Percentiles rank a stretch among this genome's conserved stretches.
phyloP scores from a whole-genome alignment of 1,139 yeast genomes.

The Geotrichum candidum region DNA sequence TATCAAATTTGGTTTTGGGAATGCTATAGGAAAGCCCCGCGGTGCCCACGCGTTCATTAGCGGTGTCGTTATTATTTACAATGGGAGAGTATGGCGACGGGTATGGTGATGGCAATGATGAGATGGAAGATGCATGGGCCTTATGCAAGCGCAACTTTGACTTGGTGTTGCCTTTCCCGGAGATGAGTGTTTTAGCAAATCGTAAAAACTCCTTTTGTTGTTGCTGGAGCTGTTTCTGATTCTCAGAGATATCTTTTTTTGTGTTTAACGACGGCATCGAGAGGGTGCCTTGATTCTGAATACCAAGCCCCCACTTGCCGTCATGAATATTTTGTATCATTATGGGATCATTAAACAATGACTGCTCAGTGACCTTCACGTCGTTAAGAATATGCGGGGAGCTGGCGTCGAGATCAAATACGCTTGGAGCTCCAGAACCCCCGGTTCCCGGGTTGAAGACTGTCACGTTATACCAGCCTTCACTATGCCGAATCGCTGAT shows the following conservation, averaged over 20 bases:
- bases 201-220: background rate
- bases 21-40: background rate
- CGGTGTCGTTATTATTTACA: background rate
- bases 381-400: background rate
- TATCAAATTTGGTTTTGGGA: background rate
- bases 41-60: background rate
- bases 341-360: background rate
- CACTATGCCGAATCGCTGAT: background rate
- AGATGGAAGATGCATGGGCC: background rate
- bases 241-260: background rate
- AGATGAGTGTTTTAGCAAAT: slow-evolving; percentile 5
- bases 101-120: background rate
- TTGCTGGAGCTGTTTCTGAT: background rate
- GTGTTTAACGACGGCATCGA: background rate
- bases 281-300: background rate
- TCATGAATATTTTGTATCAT: background rate
- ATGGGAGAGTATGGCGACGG: background rate
- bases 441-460: background rate
- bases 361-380: background rate
- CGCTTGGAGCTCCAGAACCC: background rate
- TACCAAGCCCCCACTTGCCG: background rate
- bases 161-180: background rate
- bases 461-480: background rate
- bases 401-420: background rate
- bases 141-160: background rate